Evolutionary conservation across 1,139 yeast species (phyloP), one percentile per base, ranked within the genome.

Genomic region (Dujonia santamariae): DNA sequence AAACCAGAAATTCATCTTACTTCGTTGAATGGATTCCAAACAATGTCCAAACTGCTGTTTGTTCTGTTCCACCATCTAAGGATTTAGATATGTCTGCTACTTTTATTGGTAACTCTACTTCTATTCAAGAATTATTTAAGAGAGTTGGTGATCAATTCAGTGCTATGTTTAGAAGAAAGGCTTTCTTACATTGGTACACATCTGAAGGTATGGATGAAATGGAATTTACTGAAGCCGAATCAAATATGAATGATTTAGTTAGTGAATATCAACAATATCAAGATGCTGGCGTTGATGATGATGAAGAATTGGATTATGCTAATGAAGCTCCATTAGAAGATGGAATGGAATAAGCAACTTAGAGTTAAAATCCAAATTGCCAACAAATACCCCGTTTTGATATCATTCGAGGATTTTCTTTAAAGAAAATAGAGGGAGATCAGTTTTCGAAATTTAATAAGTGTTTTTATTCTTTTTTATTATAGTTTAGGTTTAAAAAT

Each of bases 21-120:
- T 86, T 86, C 54, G 97, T 88, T 39, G 96, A 88, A 62, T 88
- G 96, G 96, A 88, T 88, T 65, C 96, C 97, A 56, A 87, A 87
- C 64, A 88, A 88, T 59, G 96, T 88, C 45, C 96, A 88, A 69
- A 85, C 95, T 26, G 92, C 95, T 38, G 87, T 87, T 40, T 86
- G 95, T 65, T 80, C 92, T 14, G 92, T 86, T 44, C 85, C 96
- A 30, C 96, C 96, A 51, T n/a, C n/a, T n/a, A 78, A 75, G 63
- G 94, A 75, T 51, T 71, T 82, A 53, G 90, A 84, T 54, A 85
- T 85, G 87, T 71, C 95, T 40, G 96, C 96, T 34, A 87, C 96
- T 13, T 85, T 87, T 54, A 81, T 87, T 49, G 96, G 95, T 56
- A 87, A 87, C 70, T 83, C 96, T 27, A 87, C 96, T 4, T 85